A percentile compares a stretch with the other conserved stretches of the same genome.
Evolutionary conservation across 306 rosid genomes (phyloP).

Genomic region (Delonix regia): DNA sequence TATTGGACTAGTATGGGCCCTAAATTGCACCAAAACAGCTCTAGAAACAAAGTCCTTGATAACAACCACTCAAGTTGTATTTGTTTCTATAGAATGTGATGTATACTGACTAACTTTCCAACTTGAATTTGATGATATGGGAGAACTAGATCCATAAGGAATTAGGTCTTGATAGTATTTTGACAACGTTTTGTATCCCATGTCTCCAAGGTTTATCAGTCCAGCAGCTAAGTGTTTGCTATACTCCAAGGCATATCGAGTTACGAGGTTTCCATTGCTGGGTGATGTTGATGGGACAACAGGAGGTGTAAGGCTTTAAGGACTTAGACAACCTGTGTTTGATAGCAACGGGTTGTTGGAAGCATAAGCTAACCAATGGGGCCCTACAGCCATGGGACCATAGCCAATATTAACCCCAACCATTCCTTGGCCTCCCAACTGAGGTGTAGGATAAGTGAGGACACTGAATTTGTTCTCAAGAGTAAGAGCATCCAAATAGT

Average conservation of each 20-base stretch:
- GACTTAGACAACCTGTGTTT: conserved; percentile 78
- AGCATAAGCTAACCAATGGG: conserved; percentile 95
- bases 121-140: conserved; percentile 74
- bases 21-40: conserved; percentile 69
- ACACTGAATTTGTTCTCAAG: conserved; percentile 94
- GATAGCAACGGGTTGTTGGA: conserved; percentile 77
- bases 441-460: conserved; percentile 94
- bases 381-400: conserved; percentile 98
- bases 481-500: conserved; percentile 95
- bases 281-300: conserved; percentile 96
- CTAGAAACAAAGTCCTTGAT: conserved; percentile 69
- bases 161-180: conserved; percentile 87
- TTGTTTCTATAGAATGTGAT: conserved; percentile 68
- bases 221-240: conserved; percentile 95
- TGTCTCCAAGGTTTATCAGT: conserved; percentile 83
- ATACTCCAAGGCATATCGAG: conserved; percentile 98
- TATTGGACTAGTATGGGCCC: conserved; percentile 79
- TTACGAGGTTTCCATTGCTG: conserved; percentile 80
- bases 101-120: conserved; percentile 80
- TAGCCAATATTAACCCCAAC: conserved; percentile 85
- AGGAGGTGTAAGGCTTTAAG: conserved; percentile 89
- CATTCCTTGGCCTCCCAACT: conserved; percentile 88
- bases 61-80: conserved; percentile 80
- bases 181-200: conserved; percentile 90
- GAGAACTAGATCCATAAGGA: conserved; percentile 94